phyloP scores from a whole-genome alignment of 257 asterid genomes.

The Solanum megistacrolobum region DNA sequence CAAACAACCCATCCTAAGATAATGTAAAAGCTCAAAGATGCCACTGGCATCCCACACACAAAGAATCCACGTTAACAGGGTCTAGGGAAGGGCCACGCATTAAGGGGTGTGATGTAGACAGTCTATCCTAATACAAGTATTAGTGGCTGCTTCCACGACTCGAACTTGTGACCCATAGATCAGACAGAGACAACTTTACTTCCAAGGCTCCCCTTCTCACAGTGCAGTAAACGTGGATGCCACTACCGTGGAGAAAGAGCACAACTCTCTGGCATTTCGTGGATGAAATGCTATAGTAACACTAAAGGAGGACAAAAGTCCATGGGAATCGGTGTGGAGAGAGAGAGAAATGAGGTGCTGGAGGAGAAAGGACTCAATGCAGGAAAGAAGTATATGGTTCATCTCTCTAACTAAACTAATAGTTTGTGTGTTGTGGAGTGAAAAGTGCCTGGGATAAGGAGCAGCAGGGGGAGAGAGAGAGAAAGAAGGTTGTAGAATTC shows the following conservation, averaged over 20 bases:
- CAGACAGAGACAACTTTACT: neutral
- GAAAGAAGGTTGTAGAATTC: neutral
- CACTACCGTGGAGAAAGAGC: neutral
- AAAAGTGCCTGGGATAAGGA: neutral
- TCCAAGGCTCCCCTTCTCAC: neutral
- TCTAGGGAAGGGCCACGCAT: neutral
- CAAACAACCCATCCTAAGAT: neutral
- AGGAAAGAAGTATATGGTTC: neutral
- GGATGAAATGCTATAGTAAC: neutral
- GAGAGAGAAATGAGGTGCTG: neutral
- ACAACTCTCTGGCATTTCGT: neutral
- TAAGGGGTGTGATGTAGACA: neutral
- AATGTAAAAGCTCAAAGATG: neutral
- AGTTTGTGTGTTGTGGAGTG: neutral
- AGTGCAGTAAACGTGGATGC: neutral
- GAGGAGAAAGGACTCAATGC: neutral
- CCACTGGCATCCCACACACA: neutral
- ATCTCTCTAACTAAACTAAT: neutral
- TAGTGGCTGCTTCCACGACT: neutral
- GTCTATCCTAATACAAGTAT: neutral
- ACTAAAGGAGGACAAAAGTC: neutral
- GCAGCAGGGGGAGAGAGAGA: neutral
- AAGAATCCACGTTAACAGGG: neutral
- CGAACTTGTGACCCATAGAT: neutral
- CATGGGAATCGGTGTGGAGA: neutral